These are phyloP conservation scores for Coccomyxa sp. DNA, from an alignment of 139 green algal species.

Conservation along the genomic window DNA sequence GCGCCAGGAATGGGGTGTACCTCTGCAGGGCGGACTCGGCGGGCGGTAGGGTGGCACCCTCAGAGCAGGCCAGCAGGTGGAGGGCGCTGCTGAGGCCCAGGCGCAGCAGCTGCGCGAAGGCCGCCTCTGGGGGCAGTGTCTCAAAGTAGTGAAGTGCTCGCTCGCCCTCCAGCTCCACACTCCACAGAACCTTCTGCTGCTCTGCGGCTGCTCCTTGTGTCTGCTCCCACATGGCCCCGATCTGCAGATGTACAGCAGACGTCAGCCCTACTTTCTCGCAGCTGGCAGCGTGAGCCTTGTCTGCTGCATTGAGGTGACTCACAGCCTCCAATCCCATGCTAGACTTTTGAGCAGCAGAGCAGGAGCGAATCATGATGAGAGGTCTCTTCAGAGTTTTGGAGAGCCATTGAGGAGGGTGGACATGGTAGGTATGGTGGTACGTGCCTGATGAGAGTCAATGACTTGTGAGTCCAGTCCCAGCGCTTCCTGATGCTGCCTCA, in stretches of 20 bases:
- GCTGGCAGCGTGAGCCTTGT: too few relatives aligned
- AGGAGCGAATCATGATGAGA: too few relatives aligned
- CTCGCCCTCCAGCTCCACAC: constrained; percentile 69
- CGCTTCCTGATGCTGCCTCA: background rate
- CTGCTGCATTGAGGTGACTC: too few relatives aligned
- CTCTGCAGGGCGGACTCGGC: constrained; percentile 28
- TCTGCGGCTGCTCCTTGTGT: constrained; percentile 38
- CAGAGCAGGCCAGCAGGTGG: constrained; percentile 36
- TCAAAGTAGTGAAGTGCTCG: constrained; percentile 74
- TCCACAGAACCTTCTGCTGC: constrained; percentile 63
- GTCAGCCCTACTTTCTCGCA: background rate
- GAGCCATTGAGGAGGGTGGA: too few relatives aligned
- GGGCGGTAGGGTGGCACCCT: constrained; percentile 40
- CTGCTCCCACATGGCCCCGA: constrained; percentile 56
- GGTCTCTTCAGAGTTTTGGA: too few relatives aligned
- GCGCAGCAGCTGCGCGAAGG: constrained; percentile 60
- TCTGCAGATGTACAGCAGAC: constrained; percentile 38
- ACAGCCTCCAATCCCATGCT: too few relatives aligned
- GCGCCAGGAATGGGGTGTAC: too few relatives aligned
- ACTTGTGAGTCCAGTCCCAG: too few relatives aligned
- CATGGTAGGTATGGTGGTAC: too few relatives aligned
- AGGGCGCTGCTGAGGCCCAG: constrained; percentile 35
- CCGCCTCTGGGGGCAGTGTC: constrained; percentile 43
- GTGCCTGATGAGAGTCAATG: too few relatives aligned
- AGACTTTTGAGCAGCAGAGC: too few relatives aligned